phyloP scores from a whole-genome alignment of 306 rosid genomes.

The Sicyos edulis region DNA sequence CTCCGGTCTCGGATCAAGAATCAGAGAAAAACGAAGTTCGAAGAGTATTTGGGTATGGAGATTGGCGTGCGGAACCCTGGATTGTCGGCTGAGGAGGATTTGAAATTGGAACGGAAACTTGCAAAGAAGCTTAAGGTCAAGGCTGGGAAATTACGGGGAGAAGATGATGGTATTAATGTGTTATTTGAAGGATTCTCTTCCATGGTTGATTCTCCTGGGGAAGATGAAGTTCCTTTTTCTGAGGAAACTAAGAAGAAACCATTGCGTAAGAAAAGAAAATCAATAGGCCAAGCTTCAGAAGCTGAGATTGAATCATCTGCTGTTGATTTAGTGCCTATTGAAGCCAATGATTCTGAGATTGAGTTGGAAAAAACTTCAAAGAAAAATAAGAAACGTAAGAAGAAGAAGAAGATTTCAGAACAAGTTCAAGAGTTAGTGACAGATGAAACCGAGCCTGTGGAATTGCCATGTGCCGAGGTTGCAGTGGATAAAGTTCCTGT shows the following conservation, averaged over 20 bases:
- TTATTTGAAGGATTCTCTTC: slow-evolving; percentile 50
- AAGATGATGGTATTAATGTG: slow-evolving; percentile 56
- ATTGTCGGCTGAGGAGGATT: slow-evolving; percentile 43
- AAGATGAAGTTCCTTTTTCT: slow-evolving; percentile 23
- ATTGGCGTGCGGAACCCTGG: slow-evolving; percentile 27
- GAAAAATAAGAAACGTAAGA: slow-evolving; percentile 12
- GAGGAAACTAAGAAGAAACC: slow-evolving; percentile 30
- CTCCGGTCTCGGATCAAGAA: slow-evolving; percentile 26
- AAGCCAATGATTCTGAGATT: slow-evolving; percentile 25
- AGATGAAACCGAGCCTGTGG: not conserved
- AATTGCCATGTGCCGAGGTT: slow-evolving; percentile 16
- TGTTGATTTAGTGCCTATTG: slow-evolving; percentile 24
- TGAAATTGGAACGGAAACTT: slow-evolving; percentile 73
- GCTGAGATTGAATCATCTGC: slow-evolving; percentile 20
- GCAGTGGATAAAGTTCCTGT: slow-evolving; percentile 9
- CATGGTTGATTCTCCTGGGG: slow-evolving; percentile 33
- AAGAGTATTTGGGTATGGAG: slow-evolving; percentile 36
- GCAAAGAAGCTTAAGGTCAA: slow-evolving; percentile 82
- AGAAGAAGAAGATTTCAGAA: not conserved
- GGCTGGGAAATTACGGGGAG: slow-evolving; percentile 62
- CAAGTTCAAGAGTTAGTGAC: not conserved
- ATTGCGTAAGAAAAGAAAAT: slow-evolving; percentile 28
- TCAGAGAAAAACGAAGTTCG: slow-evolving; percentile 34
- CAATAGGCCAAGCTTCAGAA: slow-evolving; percentile 28
- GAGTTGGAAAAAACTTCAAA: slow-evolving; percentile 27